These are phyloP conservation scores for Rhizopus stolonifer DNA, from an alignment of 371 early-diverging fungal genomes.

Conservation along the genomic window DNA sequence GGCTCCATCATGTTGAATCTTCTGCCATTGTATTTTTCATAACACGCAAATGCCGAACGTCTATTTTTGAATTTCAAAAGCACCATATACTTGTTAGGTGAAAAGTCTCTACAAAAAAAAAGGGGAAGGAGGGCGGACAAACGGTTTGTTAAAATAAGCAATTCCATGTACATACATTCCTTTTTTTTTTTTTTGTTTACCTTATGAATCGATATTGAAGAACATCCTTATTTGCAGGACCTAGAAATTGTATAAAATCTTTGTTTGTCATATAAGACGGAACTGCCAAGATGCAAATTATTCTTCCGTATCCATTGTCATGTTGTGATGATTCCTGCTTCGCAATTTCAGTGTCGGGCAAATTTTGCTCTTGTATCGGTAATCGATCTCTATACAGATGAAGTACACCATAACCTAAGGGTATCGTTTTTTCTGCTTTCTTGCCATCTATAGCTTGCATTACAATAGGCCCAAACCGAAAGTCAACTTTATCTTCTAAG, in stretches of 20 bases:
- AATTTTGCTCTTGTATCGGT: conserved; percentile 36
- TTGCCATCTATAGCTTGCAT: conserved; percentile 16
- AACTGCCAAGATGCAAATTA: conserved; percentile 79
- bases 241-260: conserved; percentile 83
- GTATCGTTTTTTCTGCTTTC: conserved; percentile 4
- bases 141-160: too few species aligned
- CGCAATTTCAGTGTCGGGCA: conserved; percentile 13
- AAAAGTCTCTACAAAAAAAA: conserved; percentile 55
- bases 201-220: conserved; percentile 71
- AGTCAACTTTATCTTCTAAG: conserved; percentile 26
- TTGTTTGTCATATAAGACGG: conserved; percentile 85
- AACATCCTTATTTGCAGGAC: conserved; percentile 54
- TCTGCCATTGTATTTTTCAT: conserved; percentile 75
- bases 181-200: too few species aligned
- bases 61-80: conserved; percentile 71
- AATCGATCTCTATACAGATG: conserved; percentile 65
- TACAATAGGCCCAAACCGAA: conserved; percentile 32
- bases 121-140: too few species aligned
- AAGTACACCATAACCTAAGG: conserved; percentile 62
- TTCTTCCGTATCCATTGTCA: conserved; percentile 23
- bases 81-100: conserved; percentile 83
- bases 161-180: too few species aligned
- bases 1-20: conserved; percentile 84
- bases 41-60: conserved; percentile 64
- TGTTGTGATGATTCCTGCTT: conserved; percentile 21